Base-by-base conservation (phyloP, 768 basidiomycete species). In the Suillus subluteus region DNA sequence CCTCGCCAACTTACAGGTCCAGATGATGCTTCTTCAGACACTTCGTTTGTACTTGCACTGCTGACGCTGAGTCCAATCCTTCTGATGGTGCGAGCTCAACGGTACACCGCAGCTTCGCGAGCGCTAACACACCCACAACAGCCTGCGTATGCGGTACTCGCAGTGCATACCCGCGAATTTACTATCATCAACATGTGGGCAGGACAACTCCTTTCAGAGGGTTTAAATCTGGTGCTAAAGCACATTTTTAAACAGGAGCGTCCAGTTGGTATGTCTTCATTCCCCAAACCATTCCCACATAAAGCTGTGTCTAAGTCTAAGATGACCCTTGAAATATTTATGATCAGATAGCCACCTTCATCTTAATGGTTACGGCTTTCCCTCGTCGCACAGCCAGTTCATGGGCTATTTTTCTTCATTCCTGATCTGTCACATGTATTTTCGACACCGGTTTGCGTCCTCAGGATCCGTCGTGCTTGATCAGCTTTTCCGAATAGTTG, bases 381-480 rank as follows among this genome's bases (percentile, higher is more conserved):
- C 94, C 0, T 94, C 93, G 0, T 94, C 92, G 16, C 94, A 95
- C 73, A 92, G 91, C 76, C 94, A 95, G 76, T 94, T 90, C 75
- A 94, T 95, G 94, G 94, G 88, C 18, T 95, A 91, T 77, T 95
- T 95, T 69, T 82, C 89, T 6, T 82, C 91, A 0, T 95, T 95
- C 76, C 75, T 95, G 54, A 73, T 88, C 52, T 87, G 90, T 72
- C 94, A 95, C 77, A 73, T 95, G 59, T 85, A 84, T 68, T 88
- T 87, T 68, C 86, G 87, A 43, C 92, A 94, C 71, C 82, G 83
- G 4, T 92, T 91, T 69, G 65, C 81, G 2, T 76, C 86, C 3
- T 87, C 85, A 2, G 90, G 90, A 8, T 82, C 64, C 35, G 62
- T 66, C 12, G 21, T 84, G 13, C 67, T 92, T 9, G 91, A 94